Base-by-base conservation (phyloP, 768 basidiomycete species). In the Grammothele lineata region DNA sequence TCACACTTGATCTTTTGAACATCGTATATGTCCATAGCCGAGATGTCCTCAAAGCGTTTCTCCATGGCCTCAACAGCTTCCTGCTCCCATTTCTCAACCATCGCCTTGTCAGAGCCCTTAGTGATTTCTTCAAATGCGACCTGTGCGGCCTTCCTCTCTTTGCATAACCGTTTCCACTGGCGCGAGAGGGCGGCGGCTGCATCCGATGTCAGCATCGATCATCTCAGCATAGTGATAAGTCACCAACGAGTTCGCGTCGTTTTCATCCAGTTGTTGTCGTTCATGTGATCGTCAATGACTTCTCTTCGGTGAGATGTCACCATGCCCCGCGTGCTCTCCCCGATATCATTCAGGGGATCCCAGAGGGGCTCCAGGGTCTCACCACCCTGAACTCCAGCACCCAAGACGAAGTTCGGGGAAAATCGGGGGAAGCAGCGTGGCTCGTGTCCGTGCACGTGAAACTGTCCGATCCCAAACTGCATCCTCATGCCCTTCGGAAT, bases 281-380 rank as follows among this genome's bases (percentile, higher is more conserved):
- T 49, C 65, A 67, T 67, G 35, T 62, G 51, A 23, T 63, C 60
- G 39, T 70, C 59, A 10, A 65, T 37, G 0, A 62, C 33, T 40
- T 71, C 67, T 3, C 57, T 45, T 0, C 56, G 8, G 25, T 55
- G 39, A 4, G 41, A 21, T 1, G 47, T 12, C 0, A 58, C 43
- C 48, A 67, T 65, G 0, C 52, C 55, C 0, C 61, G 35, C 0
- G 60, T 58, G 8, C 56, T 61, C 0, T 55, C 24, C 0, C 63
- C 61, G 0, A 64, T 55, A 2, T 60, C 50, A 32, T 70, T 70
- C 0, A 69, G 45, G 0, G 46, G 23, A 0, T 58, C 45, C 68
- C 68, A 71, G 0, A 70, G 36, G 0, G 63, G 65, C 32, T 70
- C 68, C 7, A 71, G 23, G 3, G 70, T 66, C 34, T 70, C 63